These are phyloP conservation scores for Heterobasidion parviporum DNA, from an alignment of 1,284 basidiomycete species.

Conservation along the genomic window DNA sequence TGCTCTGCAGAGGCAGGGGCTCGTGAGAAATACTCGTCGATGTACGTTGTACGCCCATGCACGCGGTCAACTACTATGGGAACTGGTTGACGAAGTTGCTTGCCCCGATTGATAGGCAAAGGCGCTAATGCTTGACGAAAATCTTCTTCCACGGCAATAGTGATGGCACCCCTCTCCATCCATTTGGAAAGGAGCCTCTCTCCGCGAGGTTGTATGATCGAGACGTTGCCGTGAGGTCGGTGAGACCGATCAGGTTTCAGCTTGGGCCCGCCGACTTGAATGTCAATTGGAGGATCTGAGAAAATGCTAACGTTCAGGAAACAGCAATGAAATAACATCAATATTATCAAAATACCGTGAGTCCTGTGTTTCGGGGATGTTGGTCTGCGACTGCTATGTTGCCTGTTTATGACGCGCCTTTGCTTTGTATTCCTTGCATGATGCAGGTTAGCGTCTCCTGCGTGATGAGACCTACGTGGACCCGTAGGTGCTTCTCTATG, in stretches of 20 bases:
- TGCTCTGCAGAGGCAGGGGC: not conserved
- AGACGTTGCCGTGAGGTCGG: constrained; percentile 12
- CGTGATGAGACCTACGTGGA: not conserved
- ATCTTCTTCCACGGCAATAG: constrained; percentile 29
- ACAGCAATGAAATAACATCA: no score
- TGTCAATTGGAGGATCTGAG: no score
- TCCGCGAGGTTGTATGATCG: constrained; percentile 20
- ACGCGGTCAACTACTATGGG: no score
- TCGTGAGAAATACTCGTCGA: constrained; percentile 1
- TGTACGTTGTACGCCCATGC: not conserved
- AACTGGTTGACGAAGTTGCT: not conserved
- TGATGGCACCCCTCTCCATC: constrained; percentile 21
- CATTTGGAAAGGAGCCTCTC: constrained; percentile 26
- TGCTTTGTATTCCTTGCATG: not conserved
- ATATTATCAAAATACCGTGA: not conserved
- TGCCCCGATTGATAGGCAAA: not conserved
- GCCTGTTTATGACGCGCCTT: not conserved
- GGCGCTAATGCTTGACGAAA: constrained; percentile 38
- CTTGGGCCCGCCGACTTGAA: no score
- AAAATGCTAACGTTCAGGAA: no score
- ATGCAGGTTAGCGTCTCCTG: not conserved
- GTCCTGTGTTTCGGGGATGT: not conserved
- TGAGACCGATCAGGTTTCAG: not conserved
- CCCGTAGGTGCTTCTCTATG: no score
- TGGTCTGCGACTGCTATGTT: not conserved